These are phyloP conservation scores for Lichtheimia corymbifera DNA, from an alignment of 371 early-diverging fungal genomes.

Conservation along the genomic window DNA sequence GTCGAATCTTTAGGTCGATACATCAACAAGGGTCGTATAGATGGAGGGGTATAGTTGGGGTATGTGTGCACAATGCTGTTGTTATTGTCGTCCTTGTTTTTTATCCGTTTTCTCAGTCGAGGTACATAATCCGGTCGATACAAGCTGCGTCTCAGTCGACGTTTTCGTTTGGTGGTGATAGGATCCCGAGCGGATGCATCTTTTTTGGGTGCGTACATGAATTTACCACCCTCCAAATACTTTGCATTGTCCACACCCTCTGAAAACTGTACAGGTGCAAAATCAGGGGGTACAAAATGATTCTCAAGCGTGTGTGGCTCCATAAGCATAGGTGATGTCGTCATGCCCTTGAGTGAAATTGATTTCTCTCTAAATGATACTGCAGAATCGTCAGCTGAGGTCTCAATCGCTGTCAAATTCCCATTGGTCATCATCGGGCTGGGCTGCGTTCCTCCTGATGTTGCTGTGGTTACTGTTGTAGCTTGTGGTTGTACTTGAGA, in stretches of 20 bases:
- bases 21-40: no score
- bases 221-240: slow-evolving; percentile 50
- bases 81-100: slow-evolving; percentile 4
- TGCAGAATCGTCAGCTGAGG: neutral
- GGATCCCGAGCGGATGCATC: neutral
- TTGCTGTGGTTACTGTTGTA: neutral
- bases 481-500: neutral
- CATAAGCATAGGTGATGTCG: neutral
- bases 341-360: neutral
- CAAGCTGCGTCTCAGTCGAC: slow-evolving; percentile 14
- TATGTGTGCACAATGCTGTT: neutral
- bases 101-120: slow-evolving; percentile 8
- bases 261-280: slow-evolving; percentile 44
- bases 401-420: no score
- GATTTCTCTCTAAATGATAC: neutral
- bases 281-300: slow-evolving; percentile 36
- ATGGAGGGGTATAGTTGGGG: neutral
- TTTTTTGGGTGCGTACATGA: slow-evolving; percentile 29
- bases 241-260: slow-evolving; percentile 45
- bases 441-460: neutral
- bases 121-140: slow-evolving; percentile 52
- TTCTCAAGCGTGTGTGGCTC: slow-evolving; percentile 7
- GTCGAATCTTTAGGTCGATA: neutral
- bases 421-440: neutral
- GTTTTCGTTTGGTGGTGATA: neutral